A percentile compares a stretch with the other conserved stretches of the same genome.
Conservation (phyloP, 139 green algal species). For the Zygnema cylindricum region DNA sequence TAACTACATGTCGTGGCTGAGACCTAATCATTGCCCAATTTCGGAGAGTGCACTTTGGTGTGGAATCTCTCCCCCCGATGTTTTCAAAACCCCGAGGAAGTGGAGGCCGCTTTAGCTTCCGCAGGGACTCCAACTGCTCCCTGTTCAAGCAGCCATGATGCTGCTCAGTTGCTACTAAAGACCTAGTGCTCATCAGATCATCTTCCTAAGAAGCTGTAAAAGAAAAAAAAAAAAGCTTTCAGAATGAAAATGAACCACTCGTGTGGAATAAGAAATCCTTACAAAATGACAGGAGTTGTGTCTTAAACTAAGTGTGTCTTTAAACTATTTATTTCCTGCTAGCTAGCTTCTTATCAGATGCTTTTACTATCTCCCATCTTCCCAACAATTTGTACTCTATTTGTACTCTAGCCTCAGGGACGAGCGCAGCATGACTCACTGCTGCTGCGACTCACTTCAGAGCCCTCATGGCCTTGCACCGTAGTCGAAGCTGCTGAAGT, state of each 20-base stretch:
- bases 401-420: too few relatives aligned
- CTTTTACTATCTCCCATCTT: too few relatives aligned
- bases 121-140: slow-evolving; percentile 16
- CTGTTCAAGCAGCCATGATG: slow-evolving; percentile 12
- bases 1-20: background rate
- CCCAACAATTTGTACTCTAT: too few relatives aligned
- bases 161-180: background rate
- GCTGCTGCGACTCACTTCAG: slow-evolving; percentile 43
- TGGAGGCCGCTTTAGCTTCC: background rate
- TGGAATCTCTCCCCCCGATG: background rate
- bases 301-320: too few relatives aligned
- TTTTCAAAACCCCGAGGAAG: background rate
- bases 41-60: background rate
- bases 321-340: too few relatives aligned
- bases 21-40: background rate
- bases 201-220: background rate
- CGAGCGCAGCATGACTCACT: background rate
- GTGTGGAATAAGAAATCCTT: background rate
- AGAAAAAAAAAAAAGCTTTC: background rate
- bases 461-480: slow-evolving; percentile 7
- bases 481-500: slow-evolving; percentile 21
- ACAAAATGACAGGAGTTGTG: too few relatives aligned
- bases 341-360: too few relatives aligned
- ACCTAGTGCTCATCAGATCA: background rate
- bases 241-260: background rate